Percentiles rank a stretch among this genome's conserved stretches.
These are phyloP conservation scores for Pachysandra terminalis DNA, from an alignment of 164 flowering plant genomes.

Conservation along the genomic window DNA sequence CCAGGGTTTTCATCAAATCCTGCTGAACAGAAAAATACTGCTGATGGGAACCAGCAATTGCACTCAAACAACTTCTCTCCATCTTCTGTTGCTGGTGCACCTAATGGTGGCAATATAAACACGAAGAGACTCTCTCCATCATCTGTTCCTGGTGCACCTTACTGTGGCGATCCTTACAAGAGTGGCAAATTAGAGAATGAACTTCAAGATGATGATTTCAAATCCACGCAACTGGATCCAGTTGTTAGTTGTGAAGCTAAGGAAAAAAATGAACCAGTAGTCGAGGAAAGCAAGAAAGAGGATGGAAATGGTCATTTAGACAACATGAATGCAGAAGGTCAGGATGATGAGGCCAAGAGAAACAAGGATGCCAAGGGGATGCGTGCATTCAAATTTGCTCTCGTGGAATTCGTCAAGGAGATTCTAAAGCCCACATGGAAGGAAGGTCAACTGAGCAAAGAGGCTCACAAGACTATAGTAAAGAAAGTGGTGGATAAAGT, in stretches of 20 bases:
- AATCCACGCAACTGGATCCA: constrained; percentile 16
- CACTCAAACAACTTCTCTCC: not conserved
- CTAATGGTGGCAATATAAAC: no score
- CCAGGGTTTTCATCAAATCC: constrained; percentile 7
- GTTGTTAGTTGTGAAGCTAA: constrained; percentile 7
- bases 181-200: constrained; percentile 12
- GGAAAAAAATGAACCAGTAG: constrained; percentile 6
- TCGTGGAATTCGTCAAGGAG: constrained; percentile 79
- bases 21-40: constrained; percentile 13
- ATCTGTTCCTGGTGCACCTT: no score
- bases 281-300: constrained; percentile 14
- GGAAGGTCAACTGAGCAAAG: constrained; percentile 84
- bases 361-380: constrained; percentile 57
- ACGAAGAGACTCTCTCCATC: no score
- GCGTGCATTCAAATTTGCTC: constrained; percentile 68
- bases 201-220: constrained; percentile 10
- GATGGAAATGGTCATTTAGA: constrained; percentile 25
- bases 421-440: constrained; percentile 89
- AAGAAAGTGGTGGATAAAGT: constrained; percentile 93
- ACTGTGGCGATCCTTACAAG: constrained; percentile 9
- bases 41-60: constrained; percentile 12
- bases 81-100: no score
- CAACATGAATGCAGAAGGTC: constrained; percentile 27
- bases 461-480: constrained; percentile 80
- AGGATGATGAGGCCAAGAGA: constrained; percentile 28